Conservation (phyloP, 495 filamentous ascomycete species). For the Neurospora sp. region DNA sequence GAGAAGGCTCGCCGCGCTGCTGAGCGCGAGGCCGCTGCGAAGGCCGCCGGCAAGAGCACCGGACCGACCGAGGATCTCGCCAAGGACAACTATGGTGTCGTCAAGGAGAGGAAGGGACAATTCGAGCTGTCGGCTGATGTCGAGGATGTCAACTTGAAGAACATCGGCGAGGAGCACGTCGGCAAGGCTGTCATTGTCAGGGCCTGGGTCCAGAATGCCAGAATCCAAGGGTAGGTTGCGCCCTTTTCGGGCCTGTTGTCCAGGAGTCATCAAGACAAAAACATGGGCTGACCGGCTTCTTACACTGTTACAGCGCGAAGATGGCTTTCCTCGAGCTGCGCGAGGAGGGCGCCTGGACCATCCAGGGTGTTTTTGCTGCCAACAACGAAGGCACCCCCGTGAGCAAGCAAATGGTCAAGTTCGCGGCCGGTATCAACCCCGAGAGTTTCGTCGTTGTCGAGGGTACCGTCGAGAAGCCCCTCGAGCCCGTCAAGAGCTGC, state of each 20-base stretch:
- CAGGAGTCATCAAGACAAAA: neutral
- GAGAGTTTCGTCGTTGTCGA: conserved; percentile 81
- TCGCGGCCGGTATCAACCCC: conserved; percentile 57
- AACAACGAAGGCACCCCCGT: conserved; percentile 42
- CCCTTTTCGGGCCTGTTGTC: neutral
- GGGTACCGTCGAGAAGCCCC: conserved; percentile 68
- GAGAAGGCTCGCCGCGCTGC: conserved; percentile 43
- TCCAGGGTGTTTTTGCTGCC: conserved; percentile 55
- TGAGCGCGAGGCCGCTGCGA: conserved; percentile 34
- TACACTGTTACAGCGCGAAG: conserved; percentile 47
- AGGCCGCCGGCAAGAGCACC: conserved; percentile 25
- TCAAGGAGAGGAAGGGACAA: neutral
- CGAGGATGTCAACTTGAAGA: conserved; percentile 38
- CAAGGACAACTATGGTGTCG: conserved; percentile 54
- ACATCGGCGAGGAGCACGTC: conserved; percentile 47
- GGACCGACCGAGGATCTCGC: conserved; percentile 52
- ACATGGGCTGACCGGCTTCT: neutral
- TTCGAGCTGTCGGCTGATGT: conserved; percentile 18
- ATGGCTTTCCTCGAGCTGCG: conserved; percentile 86
- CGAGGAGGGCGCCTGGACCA: conserved; percentile 55
- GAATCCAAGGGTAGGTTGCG: conserved; percentile 50
- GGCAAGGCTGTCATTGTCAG: conserved; percentile 72
- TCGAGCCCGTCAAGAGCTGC: conserved; percentile 73
- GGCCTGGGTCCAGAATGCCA: conserved; percentile 75
- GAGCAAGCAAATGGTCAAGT: conserved; percentile 89